Evolutionary conservation across 2,329 filamentous ascomycete species (phyloP), one percentile per base, ranked within the genome.

Genomic region (Claviceps sp.): DNA sequence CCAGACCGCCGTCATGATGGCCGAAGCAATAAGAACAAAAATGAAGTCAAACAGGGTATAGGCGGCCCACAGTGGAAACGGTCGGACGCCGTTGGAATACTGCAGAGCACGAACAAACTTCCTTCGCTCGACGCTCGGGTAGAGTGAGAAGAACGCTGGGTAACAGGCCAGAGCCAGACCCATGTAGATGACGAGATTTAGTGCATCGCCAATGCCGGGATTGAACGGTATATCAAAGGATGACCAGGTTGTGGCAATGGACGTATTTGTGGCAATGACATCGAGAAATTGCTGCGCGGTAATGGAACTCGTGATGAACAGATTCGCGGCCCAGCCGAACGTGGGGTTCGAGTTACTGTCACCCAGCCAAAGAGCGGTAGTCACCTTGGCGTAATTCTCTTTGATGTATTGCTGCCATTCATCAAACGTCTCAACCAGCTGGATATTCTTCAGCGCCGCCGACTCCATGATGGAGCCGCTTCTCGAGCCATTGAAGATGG

Each of bases 21-120:
- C 81, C 20, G 83, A 82, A 26, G 82, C 78, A 14, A 64, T 52
- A 14, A 94, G 63, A 1, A 88, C 82, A 52, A 94, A 81, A 44
- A 78, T 63, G 57, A 90, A 88, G 68, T 96, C 90, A 61, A 95
- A 95, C 0, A 74, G 62, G 1, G 85, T 73, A 62, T 96, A 94
- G 1, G 90, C 87, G 5, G 87, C 67, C 90, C 91, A 96, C 1
- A 96, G 72, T 0, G 89, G 88, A 8, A 86, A 72, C 0, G 86
- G 84, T 13, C 86, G 77, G 30, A 95, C 88, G 47, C 90, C 90
- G 62, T 95, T 96, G 51, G 87, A 94, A 67, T 95, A 96, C 65
- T 96, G 85, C 34, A 96, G 72, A 16, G 86, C 85, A 50, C 90
- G 80, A 24, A 96, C 87, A 57, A 88, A 85, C 48, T 82, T 74